Evolutionary conservation across 2,329 filamentous ascomycete genomes (phyloP), one percentile per base, ranked within the genome.

Genomic region (Diaporthe australafricana): DNA sequence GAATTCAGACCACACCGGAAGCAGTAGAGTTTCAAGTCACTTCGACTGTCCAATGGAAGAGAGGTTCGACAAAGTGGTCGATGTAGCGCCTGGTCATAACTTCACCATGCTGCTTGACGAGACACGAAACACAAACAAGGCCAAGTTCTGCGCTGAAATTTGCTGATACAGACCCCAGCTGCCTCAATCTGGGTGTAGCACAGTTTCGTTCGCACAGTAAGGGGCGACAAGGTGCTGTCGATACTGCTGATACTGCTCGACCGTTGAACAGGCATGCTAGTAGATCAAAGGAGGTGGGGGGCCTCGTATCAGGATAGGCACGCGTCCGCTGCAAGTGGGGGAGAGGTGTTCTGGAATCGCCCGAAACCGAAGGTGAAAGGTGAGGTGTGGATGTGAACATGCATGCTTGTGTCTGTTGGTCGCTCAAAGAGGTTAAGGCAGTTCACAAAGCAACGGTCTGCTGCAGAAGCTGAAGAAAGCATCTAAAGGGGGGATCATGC

Each of bases 181-280:
- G 6, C 56, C 38, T 45, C 1, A 56, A 17, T 1, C 38, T 32
- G 3, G 27, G 14, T 40, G 27, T 11, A 35, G 50, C 48, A 66
- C 57, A 27, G 48, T 66, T 45, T n/a, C 5, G 3, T 22, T 66
- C 68, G 40, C 68, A 70, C 56, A 55, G 68, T 66, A 48, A 30
- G n/a, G 32, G 45, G 7, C 38, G 17, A 45, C 56, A 70, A 7
- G 47, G 14, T 38, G 5, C 32, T 20, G 30, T 40, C 11, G 9
- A 7, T 40, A 40, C 14, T 40, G 38, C 38, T 65, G 60, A 25
- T 52, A 30, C 45, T 32, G 17, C 20, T 25, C 55, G 55, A 57
- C 55, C 32, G 6, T 22, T 30, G 35, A 57, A 4, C 11, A 30
- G 48, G 38, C n/a, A n/a, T n/a, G n/a, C n/a, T n/a, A n/a, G n/a